Evolutionary conservation across 1,139 yeast genomes (phyloP).

Genomic region (Saccharomyces hybrid): DNA sequence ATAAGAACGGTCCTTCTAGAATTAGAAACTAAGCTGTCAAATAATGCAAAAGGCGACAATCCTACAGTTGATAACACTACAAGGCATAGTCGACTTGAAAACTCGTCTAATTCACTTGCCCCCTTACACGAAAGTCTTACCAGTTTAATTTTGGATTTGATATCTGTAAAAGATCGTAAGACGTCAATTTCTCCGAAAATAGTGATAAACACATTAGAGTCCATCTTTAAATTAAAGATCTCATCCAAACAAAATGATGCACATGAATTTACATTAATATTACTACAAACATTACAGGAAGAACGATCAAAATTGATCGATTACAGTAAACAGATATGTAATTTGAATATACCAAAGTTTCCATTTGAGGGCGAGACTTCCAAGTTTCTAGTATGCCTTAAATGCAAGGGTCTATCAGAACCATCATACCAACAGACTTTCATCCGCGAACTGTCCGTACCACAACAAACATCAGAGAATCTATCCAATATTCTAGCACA

Average conservation of each 20-base stretch:
- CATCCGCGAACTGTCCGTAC: constrained; percentile 69
- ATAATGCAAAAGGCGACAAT: neutral
- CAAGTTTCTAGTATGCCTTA: constrained; percentile 61
- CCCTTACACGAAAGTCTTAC: constrained; percentile 10
- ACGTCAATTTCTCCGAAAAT: constrained; percentile 71
- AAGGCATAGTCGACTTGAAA: neutral
- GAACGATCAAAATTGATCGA: constrained; percentile 40
- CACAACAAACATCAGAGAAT: constrained; percentile 45
- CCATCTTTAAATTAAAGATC: constrained; percentile 68
- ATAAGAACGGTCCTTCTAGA: constrained; percentile 26
- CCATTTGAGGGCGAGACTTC: constrained; percentile 68
- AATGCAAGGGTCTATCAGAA: constrained; percentile 58
- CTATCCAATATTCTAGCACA: constrained; percentile 50
- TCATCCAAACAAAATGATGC: constrained; percentile 90
- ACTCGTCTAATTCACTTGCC: neutral
- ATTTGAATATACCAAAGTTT: constrained; percentile 43
- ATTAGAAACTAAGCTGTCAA: neutral
- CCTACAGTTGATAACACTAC: neutral
- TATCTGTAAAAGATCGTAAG: constrained; percentile 49
- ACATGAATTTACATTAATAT: constrained; percentile 77
- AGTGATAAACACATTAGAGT: constrained; percentile 62
- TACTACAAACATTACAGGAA: constrained; percentile 68
- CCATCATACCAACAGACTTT: constrained; percentile 56
- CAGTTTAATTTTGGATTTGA: constrained; percentile 35
- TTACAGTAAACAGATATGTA: constrained; percentile 15